Percentiles rank a stretch among this genome's conserved stretches.
phyloP scores from a whole-genome alignment of 129 eudicot genomes.

The Tagetes patula region DNA sequence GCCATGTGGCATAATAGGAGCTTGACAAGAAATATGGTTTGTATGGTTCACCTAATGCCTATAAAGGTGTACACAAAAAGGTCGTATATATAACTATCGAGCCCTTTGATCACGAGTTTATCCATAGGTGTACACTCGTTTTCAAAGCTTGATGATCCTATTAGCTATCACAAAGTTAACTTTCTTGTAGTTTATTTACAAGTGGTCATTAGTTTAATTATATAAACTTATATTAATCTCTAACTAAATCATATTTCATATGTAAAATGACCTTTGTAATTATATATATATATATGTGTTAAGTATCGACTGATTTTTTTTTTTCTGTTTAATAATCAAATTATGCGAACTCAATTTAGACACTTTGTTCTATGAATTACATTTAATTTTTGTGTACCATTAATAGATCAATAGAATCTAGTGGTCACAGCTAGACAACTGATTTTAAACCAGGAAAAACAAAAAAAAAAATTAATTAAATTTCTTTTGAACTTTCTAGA shows the following conservation, averaged over 20 bases:
- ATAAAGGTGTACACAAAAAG: slow-evolving; percentile 30
- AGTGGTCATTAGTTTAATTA: neutral
- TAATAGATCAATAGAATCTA: neutral
- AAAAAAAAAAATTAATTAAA: too few species aligned
- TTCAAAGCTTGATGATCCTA: slow-evolving; percentile 5
- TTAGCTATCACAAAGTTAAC: neutral
- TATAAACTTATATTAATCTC: neutral
- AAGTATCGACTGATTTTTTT: neutral
- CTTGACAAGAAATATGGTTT: slow-evolving; percentile 26
- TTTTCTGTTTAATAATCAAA: neutral
- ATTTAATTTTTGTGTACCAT: too few species aligned
- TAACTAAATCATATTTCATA: neutral
- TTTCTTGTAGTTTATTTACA: neutral
- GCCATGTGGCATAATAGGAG: slow-evolving; percentile 33
- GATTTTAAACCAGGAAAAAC: neutral
- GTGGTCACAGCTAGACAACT: neutral
- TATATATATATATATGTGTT: neutral
- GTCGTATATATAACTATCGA: slow-evolving; percentile 1
- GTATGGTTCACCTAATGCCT: slow-evolving; percentile 35
- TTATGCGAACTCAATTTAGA: neutral
- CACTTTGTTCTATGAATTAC: too few species aligned
- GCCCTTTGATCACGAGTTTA: slow-evolving; percentile 25
- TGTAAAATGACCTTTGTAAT: neutral
- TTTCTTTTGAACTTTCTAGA: too few species aligned
- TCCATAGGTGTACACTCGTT: slow-evolving; percentile 23